Conservation (phyloP, 768 basidiomycete species). For the Cystofilobasidium bisporidii region DNA sequence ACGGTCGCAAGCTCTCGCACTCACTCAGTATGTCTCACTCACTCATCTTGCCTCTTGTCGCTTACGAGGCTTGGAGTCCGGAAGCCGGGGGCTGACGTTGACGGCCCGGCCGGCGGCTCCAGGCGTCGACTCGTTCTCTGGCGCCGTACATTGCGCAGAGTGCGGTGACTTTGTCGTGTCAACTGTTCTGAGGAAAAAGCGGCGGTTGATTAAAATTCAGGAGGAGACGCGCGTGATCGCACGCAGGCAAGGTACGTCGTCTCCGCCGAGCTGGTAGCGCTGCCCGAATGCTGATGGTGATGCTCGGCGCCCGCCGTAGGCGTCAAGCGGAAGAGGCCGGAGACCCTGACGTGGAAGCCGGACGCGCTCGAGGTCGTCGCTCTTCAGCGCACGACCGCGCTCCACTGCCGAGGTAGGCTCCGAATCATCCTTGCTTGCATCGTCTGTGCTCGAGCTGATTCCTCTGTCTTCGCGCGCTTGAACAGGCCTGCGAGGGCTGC, state of each 20-base stretch:
- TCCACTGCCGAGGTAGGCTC: conserved; percentile 64
- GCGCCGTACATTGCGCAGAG: conserved; percentile 1
- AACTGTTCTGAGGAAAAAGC: conserved; percentile 3
- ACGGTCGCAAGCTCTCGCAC: conserved; percentile 71
- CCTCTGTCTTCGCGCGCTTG: not conserved
- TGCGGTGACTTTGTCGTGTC: not conserved
- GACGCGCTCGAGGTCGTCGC: conserved; percentile 43
- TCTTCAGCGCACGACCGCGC: conserved; percentile 47
- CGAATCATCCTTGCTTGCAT: not conserved
- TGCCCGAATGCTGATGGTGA: no score
- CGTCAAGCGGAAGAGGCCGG: conserved; percentile 6
- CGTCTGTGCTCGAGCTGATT: not conserved
- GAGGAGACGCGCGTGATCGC: conserved; percentile 6
- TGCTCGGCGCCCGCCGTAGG: no score
- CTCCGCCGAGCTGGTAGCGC: no score
- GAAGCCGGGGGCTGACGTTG: no score
- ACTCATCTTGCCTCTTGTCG: conserved; percentile 46
- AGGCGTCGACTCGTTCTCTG: conserved; percentile 40
- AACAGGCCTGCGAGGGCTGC: conserved; percentile 20
- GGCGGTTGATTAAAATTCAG: conserved; percentile 5
- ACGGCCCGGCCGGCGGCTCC: no score
- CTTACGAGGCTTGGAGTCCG: no score
- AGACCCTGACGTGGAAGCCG: conserved; percentile 44
- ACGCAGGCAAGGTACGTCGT: not conserved
- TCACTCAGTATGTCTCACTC: conserved; percentile 64